phyloP scores from a whole-genome alignment of 140 eudicot species.

The Cichorium intybus region DNA sequence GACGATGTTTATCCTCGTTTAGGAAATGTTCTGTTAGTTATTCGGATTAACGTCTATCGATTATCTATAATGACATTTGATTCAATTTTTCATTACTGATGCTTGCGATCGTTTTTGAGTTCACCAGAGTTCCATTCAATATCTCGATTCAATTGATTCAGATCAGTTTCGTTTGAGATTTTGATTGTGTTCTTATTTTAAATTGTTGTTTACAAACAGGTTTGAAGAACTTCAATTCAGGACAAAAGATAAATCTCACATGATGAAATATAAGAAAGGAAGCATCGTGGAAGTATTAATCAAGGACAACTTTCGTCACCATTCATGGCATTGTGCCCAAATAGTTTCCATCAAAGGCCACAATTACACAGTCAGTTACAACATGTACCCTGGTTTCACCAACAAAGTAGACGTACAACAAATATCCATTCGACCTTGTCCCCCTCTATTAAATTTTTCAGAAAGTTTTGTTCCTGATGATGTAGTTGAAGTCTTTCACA shows the following conservation, averaged over 20 bases:
- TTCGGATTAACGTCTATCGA: not conserved
- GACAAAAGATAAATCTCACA: not conserved
- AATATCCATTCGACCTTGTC: conserved; percentile 49
- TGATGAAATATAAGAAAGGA: conserved; percentile 26
- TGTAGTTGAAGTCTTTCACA: conserved; percentile 54
- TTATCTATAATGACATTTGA: not conserved
- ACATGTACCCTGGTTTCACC: conserved; percentile 28
- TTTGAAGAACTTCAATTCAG: not conserved
- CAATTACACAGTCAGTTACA: conserved; percentile 40
- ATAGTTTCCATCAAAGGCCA: conserved; percentile 36
- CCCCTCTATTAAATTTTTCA: conserved; percentile 37
- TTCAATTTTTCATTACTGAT: too few relatives aligned
- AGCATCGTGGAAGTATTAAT: conserved; percentile 19
- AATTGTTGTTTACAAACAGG: not conserved
- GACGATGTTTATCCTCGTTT: not conserved
- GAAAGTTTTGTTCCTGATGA: conserved; percentile 48
- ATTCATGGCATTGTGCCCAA: conserved; percentile 42
- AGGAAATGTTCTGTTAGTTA: not conserved
- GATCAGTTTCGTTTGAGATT: too few relatives aligned
- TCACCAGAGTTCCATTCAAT: too few relatives aligned
- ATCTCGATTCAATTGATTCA: too few relatives aligned
- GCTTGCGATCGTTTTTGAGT: too few relatives aligned
- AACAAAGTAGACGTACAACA: conserved; percentile 25
- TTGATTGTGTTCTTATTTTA: conserved; percentile 1
- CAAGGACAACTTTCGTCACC: not conserved